Conservation (phyloP, 2,329 filamentous ascomycete genomes). For the Cadophora gregata region DNA sequence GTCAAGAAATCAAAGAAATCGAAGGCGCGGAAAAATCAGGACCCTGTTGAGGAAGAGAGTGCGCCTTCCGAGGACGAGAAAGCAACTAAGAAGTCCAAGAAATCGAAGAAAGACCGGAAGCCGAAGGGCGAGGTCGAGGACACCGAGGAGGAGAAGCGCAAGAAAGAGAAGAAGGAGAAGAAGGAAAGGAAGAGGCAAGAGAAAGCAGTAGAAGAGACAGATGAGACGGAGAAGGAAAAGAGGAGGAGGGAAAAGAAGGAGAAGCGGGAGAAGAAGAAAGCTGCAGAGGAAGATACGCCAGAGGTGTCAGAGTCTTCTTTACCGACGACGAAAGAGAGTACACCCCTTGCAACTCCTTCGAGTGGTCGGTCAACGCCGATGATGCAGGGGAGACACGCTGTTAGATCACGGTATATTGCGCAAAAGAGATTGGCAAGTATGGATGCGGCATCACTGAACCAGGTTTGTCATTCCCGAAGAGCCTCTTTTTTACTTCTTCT, state of each 20-base stretch:
- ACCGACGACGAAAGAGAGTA: conserved; percentile 34
- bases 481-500: not conserved
- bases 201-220: conserved; percentile 32
- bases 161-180: conserved; percentile 44
- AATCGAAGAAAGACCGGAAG: conserved; percentile 38
- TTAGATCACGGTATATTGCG: conserved; percentile 82
- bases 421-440: conserved; percentile 85
- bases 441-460: conserved; percentile 82
- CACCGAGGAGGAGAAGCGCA: conserved; percentile 38
- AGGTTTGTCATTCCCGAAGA: conserved; percentile 61
- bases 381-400: conserved; percentile 67
- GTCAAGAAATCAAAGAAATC: conserved; percentile 45
- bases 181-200: conserved; percentile 52
- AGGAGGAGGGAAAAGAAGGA: conserved; percentile 42
- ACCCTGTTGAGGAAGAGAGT: conserved; percentile 13
- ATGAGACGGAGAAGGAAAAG: conserved; percentile 49
- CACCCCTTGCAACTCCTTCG: conserved; percentile 41
- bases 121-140: conserved; percentile 32
- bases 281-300: conserved; percentile 39
- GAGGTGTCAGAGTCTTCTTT: conserved; percentile 31
- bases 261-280: conserved; percentile 48
- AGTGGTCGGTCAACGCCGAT: conserved; percentile 54
- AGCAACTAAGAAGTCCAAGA: conserved; percentile 44
- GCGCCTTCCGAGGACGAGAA: conserved; percentile 34
- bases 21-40: conserved; percentile 28